These are phyloP conservation scores for Citrullus colocynthis DNA, from an alignment of 306 rosid species.

Conservation along the genomic window DNA sequence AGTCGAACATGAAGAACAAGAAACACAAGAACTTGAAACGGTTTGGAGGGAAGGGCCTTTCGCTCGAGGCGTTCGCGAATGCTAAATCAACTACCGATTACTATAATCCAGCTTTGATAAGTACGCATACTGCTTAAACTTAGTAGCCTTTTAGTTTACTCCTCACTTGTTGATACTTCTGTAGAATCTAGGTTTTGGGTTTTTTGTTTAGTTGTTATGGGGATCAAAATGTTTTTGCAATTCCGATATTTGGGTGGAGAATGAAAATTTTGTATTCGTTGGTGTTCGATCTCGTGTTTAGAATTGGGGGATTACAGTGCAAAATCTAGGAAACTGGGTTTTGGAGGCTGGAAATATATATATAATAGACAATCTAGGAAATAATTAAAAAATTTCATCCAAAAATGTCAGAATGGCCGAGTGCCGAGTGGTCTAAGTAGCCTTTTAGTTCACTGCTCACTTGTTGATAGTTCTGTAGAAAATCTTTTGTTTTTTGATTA, in stretches of 20 bases:
- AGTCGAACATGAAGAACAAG: constrained; percentile 9
- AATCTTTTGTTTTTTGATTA: not conserved
- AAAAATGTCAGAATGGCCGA: too few species aligned
- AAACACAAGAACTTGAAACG: constrained; percentile 35
- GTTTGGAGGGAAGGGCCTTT: constrained; percentile 52
- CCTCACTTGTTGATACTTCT: too few species aligned
- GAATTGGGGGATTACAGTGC: not conserved
- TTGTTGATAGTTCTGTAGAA: not conserved
- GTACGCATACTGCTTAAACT: constrained; percentile 22
- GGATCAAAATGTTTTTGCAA: not conserved
- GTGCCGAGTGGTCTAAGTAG: too few species aligned
- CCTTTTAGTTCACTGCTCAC: not conserved
- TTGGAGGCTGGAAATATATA: not conserved
- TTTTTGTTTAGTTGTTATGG: not conserved
- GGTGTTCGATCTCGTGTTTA: not conserved
- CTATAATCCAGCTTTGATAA: constrained; percentile 69
- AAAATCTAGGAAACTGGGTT: not conserved
- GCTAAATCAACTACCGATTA: constrained; percentile 37
- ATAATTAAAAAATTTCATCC: too few species aligned
- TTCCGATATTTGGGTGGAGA: not conserved
- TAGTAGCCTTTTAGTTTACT: not conserved
- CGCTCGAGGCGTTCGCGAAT: constrained; percentile 47
- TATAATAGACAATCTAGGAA: too few species aligned
- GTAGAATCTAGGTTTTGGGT: not conserved
- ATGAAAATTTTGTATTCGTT: not conserved